Percentiles rank a stretch among this genome's conserved stretches.
Conservation (phyloP, 352 stramenopile species). For the Saprolegnia diclina region DNA sequence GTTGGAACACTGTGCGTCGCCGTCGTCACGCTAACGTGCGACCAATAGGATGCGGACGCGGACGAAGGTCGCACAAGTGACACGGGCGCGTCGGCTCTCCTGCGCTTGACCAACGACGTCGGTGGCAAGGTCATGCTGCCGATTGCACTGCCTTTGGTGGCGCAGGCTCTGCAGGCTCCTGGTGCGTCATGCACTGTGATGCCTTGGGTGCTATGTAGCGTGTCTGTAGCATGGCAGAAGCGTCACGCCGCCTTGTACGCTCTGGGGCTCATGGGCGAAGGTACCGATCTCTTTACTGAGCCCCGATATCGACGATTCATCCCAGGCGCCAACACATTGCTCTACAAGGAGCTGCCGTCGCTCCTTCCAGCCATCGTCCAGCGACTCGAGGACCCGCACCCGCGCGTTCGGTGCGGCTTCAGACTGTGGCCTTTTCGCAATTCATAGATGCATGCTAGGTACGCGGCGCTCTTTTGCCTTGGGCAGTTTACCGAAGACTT, state of each 20-base stretch:
- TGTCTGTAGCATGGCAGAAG: slow-evolving; percentile 33
- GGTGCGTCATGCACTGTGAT: slow-evolving; percentile 52
- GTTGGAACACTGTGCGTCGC: slow-evolving; percentile 56
- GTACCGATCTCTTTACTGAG: not conserved
- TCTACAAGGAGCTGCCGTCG: slow-evolving; percentile 75
- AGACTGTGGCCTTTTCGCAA: not conserved
- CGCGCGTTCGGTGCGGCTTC: slow-evolving; percentile 61
- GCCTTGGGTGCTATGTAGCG: not conserved
- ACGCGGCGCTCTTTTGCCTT: slow-evolving; percentile 68
- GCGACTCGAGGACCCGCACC: slow-evolving; percentile 59
- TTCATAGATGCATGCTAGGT: slow-evolving; percentile 1
- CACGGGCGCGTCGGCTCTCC: slow-evolving; percentile 64
- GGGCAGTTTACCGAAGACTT: slow-evolving; percentile 81
- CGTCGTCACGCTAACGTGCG: slow-evolving; percentile 29
- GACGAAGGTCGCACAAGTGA: slow-evolving; percentile 62
- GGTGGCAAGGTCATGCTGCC: slow-evolving; percentile 69
- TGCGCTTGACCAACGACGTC: slow-evolving; percentile 64
- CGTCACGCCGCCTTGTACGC: slow-evolving; percentile 73
- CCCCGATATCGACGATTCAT: not conserved
- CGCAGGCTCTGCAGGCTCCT: slow-evolving; percentile 48
- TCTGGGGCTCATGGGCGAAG: slow-evolving; percentile 43
- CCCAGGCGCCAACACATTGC: slow-evolving; percentile 61
- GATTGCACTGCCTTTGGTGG: slow-evolving; percentile 70
- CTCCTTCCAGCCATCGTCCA: slow-evolving; percentile 61
- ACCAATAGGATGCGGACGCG: slow-evolving; percentile 22